These are phyloP conservation scores for Dictyostelium brefeldianum DNA, from an alignment of 78 protist genomes.

Conservation along the genomic window DNA sequence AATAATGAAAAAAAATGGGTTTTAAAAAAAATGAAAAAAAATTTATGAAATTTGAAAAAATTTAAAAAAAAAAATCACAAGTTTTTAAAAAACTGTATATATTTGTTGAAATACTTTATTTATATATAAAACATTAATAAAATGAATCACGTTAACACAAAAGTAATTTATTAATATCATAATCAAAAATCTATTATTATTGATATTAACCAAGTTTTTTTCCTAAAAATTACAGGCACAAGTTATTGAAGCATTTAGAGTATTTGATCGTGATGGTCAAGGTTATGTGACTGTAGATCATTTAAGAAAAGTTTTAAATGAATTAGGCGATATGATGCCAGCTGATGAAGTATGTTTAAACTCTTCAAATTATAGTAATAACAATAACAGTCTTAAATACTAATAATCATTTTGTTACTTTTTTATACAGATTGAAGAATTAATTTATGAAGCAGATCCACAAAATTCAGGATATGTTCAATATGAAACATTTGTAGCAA, in stretches of 20 bases:
- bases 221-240: constrained; percentile 20
- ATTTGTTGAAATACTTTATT: no score
- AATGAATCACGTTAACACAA: constrained; percentile 70
- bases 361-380: no score
- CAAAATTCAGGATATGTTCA: constrained; percentile 75
- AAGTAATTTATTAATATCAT: neutral
- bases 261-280: constrained; percentile 79
- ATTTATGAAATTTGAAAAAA: no score
- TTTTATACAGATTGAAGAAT: constrained; percentile 60
- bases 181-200: neutral
- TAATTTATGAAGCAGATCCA: constrained; percentile 80
- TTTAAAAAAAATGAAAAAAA: neutral
- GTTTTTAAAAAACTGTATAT: no score
- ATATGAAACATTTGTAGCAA: constrained; percentile 73
- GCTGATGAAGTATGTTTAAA: constrained; percentile 40
- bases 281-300: constrained; percentile 77
- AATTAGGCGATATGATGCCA: constrained; percentile 81
- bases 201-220: neutral
- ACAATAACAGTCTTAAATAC: no score
- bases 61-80: neutral
- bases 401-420: neutral
- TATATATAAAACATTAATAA: neutral
- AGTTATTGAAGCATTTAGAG: constrained; percentile 78
- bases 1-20: no score
- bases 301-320: constrained; percentile 80